Evolutionary conservation across 2,329 filamentous ascomycete species (phyloP), one percentile per base, ranked within the genome.

Genomic region (Rutstroemia sp.): DNA sequence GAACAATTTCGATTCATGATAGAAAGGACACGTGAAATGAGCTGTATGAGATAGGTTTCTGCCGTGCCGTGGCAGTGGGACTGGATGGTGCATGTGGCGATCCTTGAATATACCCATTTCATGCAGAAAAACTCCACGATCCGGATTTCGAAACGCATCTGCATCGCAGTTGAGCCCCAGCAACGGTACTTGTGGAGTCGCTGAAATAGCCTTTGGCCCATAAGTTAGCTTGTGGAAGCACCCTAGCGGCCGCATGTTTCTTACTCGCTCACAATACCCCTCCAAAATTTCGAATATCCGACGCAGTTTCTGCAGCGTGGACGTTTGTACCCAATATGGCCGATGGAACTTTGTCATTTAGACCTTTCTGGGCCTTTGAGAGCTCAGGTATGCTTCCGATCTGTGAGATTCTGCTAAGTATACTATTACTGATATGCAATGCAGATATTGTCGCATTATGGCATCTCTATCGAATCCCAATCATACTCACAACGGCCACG

Each of bases 401-500:
- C 16, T 37, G 16, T 16, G 37, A 37, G 30, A 10, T 4, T 4
- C 27, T 10, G 16, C 5, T 45, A n/a, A 25, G 38, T 25, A 42
- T 42, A 10, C 16, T 42, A 19, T 44, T 52, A 53, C 49, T 37
- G 37, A 21, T 55, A 14, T 46, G 38, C 16, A 48, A 27, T 50
- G 18, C 14, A 69, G 67, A 67, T 41, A 49, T 67, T 53, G 59
- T 69, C 19, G 59, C 59, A 58, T 52, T 68, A 58, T 79, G 77
- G 77, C 77, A 79, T 66, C 63, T 67, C 18, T 73, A 76, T 65
- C 74, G 77, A 60, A 66, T 76, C 21, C 71, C 72, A 12, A 65
- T 78, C 41, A 68, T 79, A 41, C 58, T 77, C 42, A 67, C 69
- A 14, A 65, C 72, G 37, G 67, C 70, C 30, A 69, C 69, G 3